Evolutionary conservation across 2,329 filamentous ascomycete species (phyloP).

Genomic region (Thielaviopsis ethacetica): DNA sequence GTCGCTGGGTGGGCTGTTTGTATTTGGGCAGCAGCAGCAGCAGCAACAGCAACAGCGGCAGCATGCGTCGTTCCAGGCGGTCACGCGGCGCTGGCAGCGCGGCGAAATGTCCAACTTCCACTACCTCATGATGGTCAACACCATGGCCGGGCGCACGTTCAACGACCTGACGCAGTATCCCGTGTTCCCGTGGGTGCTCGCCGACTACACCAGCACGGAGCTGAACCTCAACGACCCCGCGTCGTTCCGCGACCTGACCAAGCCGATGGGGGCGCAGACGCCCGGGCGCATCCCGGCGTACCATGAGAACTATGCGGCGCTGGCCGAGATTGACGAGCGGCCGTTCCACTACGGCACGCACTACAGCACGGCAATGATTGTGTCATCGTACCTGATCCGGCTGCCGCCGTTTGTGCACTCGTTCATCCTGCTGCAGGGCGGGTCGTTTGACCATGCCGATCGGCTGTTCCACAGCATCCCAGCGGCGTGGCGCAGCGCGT

Average conservation of each 20-base stretch:
- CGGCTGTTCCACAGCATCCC: slow-evolving; percentile 86
- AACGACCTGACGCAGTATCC: slow-evolving; percentile 97
- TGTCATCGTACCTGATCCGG: slow-evolving; percentile 87
- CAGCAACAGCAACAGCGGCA: too few species aligned
- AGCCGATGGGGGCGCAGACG: slow-evolving; percentile 91
- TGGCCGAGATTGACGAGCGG: slow-evolving; percentile 81
- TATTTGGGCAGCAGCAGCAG: slow-evolving; percentile 79
- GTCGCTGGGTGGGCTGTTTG: slow-evolving; percentile 61
- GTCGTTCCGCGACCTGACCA: slow-evolving; percentile 79
- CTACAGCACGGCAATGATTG: slow-evolving; percentile 98
- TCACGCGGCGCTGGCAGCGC: slow-evolving; percentile 77
- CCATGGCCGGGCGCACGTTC: slow-evolving; percentile 90
- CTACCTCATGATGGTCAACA: slow-evolving; percentile 97
- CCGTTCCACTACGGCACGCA: slow-evolving; percentile 97
- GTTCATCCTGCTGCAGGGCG: slow-evolving; percentile 86
- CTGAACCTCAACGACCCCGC: slow-evolving; percentile 71
- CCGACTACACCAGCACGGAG: slow-evolving; percentile 89
- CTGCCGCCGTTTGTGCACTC: slow-evolving; percentile 94
- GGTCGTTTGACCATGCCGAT: slow-evolving; percentile 89
- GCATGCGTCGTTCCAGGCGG: slow-evolving; percentile 45
- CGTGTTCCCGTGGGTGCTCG: slow-evolving; percentile 92
- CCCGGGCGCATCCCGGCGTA: slow-evolving; percentile 61
- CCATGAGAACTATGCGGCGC: slow-evolving; percentile 66
- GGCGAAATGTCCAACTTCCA: slow-evolving; percentile 98
- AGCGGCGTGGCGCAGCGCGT: slow-evolving; percentile 81